phyloP scores from a whole-genome alignment of 305 asterid genomes.

The Solanum aculeatissimum region DNA sequence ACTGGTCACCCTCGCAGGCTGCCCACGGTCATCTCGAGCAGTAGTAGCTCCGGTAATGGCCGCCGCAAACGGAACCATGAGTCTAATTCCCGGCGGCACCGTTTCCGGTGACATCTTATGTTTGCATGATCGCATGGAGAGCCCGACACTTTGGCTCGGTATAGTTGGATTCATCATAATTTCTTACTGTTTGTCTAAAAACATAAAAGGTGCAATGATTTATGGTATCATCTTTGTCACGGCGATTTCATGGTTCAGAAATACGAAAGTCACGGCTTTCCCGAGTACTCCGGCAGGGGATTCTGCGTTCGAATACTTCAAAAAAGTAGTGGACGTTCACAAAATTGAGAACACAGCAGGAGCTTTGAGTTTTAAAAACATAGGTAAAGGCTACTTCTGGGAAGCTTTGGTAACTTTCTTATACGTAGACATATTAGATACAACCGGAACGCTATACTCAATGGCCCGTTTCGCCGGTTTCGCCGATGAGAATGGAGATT shows the following conservation, averaged over 20 bases:
- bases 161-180: conserved; percentile 71
- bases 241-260: conserved; percentile 78
- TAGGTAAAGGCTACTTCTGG: conserved; percentile 70
- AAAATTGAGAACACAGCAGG: conserved; percentile 74
- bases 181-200: conserved; percentile 61
- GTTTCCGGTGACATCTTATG: conserved; percentile 68
- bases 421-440: conserved; percentile 79
- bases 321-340: conserved; percentile 66
- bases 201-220: conserved; percentile 83
- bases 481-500: conserved; percentile 47
- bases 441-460: conserved; percentile 82
- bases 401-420: conserved; percentile 69
- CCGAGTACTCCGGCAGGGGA: conserved; percentile 53
- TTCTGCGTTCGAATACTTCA: conserved; percentile 52
- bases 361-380: conserved; percentile 56
- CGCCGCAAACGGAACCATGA: conserved; percentile 42
- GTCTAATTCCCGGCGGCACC: conserved; percentile 49
- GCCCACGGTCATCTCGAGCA: conserved; percentile 53
- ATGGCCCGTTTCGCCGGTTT: conserved; percentile 95
- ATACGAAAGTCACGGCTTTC: conserved; percentile 60
- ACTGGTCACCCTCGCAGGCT: conserved; percentile 69
- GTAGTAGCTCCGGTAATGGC: conserved; percentile 50
- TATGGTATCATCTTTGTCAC: conserved; percentile 83
- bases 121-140: conserved; percentile 65
- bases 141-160: conserved; percentile 84